Percentiles rank a stretch among this genome's conserved stretches.
Evolutionary conservation across 345 rosid genomes (phyloP).

Genomic region (Salix arbutifolia): DNA sequence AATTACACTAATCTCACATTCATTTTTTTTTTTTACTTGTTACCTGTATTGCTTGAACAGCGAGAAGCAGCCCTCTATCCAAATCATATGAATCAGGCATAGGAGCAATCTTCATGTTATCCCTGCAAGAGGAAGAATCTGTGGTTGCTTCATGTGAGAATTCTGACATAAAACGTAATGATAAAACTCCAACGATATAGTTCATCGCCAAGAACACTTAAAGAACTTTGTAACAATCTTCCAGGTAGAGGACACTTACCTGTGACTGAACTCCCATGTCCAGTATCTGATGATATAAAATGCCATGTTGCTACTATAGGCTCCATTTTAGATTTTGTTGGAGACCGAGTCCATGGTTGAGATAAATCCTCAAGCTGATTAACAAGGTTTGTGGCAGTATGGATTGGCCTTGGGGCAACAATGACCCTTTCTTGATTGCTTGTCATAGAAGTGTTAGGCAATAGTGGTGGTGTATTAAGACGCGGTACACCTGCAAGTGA

Average conservation of each 20-base stretch:
- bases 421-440: conserved; percentile 63
- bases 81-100: conserved; percentile 96
- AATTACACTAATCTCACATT: background rate
- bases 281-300: conserved; percentile 52
- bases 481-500: conserved; percentile 86
- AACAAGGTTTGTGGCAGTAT: conserved; percentile 67
- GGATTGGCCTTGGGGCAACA: conserved; percentile 90
- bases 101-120: conserved; percentile 75
- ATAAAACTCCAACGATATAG: conserved; percentile 16
- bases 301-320: conserved; percentile 80
- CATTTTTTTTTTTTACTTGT: conserved; percentile 6
- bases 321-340: conserved; percentile 94
- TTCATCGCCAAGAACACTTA: conserved; percentile 7
- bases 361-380: conserved; percentile 86
- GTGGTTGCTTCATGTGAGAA: conserved; percentile 94
- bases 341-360: conserved; percentile 99
- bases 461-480: conserved; percentile 81
- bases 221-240: conserved; percentile 1
- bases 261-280: conserved; percentile 43
- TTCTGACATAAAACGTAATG: conserved; percentile 39
- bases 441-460: conserved; percentile 42
- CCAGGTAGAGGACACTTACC: conserved; percentile 47
- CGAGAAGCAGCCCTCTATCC: conserved; percentile 96
- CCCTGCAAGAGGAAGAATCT: conserved; percentile 97
- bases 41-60: conserved; percentile 99